These are phyloP conservation scores for Moringa oleifera DNA, from an alignment of 345 rosid species.

Conservation along the genomic window DNA sequence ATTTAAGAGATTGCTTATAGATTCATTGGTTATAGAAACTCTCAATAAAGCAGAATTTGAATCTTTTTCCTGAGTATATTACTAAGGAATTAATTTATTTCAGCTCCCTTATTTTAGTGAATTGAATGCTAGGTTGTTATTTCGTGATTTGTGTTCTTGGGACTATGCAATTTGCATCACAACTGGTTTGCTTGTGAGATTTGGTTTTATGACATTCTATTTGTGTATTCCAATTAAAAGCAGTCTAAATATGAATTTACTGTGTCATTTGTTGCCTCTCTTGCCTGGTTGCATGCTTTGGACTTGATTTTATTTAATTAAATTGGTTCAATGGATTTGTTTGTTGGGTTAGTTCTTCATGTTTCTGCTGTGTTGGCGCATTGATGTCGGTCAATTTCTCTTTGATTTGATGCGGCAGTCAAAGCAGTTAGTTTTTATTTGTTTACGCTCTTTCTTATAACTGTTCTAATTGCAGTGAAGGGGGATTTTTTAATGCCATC, in stretches of 20 bases:
- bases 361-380: not conserved
- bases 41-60: too few relatives aligned
- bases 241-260: not conserved
- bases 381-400: not conserved
- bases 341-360: not conserved
- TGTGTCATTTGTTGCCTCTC: not conserved
- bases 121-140: not conserved
- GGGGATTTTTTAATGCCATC: constrained; percentile 91
- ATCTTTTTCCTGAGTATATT: too few relatives aligned
- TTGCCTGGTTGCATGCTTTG: not conserved
- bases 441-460: constrained; percentile 4
- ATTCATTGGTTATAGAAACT: too few relatives aligned
- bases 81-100: too few relatives aligned
- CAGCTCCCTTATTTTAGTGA: too few relatives aligned
- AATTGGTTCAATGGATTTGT: constrained; percentile 9
- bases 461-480: constrained; percentile 58
- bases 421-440: not conserved
- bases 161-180: not conserved
- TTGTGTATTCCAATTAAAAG: not conserved
- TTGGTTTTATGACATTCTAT: not conserved
- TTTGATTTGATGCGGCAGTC: not conserved
- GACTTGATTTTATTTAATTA: not conserved
- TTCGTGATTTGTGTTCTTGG: not conserved
- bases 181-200: not conserved
- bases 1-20: too few relatives aligned